phyloP scores from a whole-genome alignment of 352 stramenopile species.

The Globisporangium parvum region DNA sequence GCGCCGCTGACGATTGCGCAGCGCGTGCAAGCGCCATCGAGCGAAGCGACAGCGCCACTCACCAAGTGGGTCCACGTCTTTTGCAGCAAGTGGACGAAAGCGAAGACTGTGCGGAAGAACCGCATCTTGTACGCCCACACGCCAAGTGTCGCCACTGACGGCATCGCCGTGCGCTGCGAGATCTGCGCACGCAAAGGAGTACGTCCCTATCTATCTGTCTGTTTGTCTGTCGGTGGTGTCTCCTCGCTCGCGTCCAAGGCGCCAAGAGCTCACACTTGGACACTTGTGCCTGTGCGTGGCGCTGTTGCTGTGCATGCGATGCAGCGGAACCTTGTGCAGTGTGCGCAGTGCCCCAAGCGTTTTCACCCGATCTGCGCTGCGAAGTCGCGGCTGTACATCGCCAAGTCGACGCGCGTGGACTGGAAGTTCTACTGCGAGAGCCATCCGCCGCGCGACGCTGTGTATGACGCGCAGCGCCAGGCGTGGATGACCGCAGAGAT shows the following conservation, averaged over 20 bases:
- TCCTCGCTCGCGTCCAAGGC: too few relatives aligned
- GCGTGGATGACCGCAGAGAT: slow-evolving; percentile 79
- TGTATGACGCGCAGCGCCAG: slow-evolving; percentile 64
- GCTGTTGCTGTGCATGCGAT: slow-evolving; percentile 3
- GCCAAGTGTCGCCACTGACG: slow-evolving; percentile 19
- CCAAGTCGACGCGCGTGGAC: slow-evolving; percentile 48
- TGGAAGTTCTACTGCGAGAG: slow-evolving; percentile 76
- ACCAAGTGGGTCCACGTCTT: slow-evolving; percentile 76
- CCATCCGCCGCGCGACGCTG: slow-evolving; percentile 57
- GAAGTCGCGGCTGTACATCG: slow-evolving; percentile 56
- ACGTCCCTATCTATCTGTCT: slow-evolving; percentile 8
- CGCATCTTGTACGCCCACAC: slow-evolving; percentile 52
- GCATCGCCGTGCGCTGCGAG: slow-evolving; percentile 38
- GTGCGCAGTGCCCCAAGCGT: slow-evolving; percentile 45
- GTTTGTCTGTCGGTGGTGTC: too few relatives aligned
- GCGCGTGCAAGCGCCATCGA: background rate
- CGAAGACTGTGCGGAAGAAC: slow-evolving; percentile 55
- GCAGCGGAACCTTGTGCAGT: slow-evolving; percentile 47
- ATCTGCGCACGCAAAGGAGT: slow-evolving; percentile 46
- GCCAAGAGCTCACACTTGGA: background rate
- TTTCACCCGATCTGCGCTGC: slow-evolving; percentile 76
- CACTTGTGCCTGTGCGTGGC: slow-evolving; percentile 1
- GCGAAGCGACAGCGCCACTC: slow-evolving; percentile 4
- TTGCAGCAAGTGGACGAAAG: slow-evolving; percentile 71
- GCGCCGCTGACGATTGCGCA: background rate